Evolutionary conservation across 441 rosid genomes (phyloP).

Genomic region (Pelargonium hybrid): DNA sequence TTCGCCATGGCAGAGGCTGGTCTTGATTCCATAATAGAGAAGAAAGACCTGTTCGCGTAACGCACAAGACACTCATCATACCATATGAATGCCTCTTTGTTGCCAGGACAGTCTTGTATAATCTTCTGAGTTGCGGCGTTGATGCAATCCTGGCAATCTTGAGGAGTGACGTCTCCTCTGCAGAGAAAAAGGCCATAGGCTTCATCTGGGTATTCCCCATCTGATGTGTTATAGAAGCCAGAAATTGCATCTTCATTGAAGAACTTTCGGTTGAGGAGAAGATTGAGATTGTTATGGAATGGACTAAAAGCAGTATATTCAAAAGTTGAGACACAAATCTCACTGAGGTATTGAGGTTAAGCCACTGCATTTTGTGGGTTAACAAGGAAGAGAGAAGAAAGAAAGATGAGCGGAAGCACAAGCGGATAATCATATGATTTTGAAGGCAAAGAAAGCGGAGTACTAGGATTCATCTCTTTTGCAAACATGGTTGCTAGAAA

Average conservation of each 20-base stretch:
- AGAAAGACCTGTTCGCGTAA: constrained; percentile 28
- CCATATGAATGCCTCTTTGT: constrained; percentile 27
- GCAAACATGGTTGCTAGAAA: too few relatives aligned
- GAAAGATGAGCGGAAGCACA: too few relatives aligned
- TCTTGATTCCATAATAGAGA: constrained; percentile 11
- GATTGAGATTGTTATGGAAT: constrained; percentile 28
- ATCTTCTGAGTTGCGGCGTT: constrained; percentile 19
- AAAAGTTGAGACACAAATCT: background rate
- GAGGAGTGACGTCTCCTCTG: constrained; percentile 31
- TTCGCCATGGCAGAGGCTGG: background rate
- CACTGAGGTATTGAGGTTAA: too few relatives aligned
- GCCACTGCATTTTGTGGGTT: too few relatives aligned
- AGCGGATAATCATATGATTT: too few relatives aligned
- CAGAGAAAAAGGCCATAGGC: constrained; percentile 25
- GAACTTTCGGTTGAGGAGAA: background rate
- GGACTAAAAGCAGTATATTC: constrained; percentile 28
- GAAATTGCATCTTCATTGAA: constrained; percentile 13
- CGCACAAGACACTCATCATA: constrained; percentile 32
- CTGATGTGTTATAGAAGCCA: constrained; percentile 23
- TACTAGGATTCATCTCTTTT: too few relatives aligned
- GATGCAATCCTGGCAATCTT: constrained; percentile 30
- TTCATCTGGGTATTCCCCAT: constrained; percentile 11
- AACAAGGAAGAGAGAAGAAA: too few relatives aligned
- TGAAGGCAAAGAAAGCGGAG: too few relatives aligned
- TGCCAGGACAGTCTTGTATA: constrained; percentile 18